A percentile compares a stretch with the other conserved stretches of the same genome.
These are phyloP conservation scores for Sporothrix luriei DNA, from an alignment of 2,329 filamentous ascomycete genomes.

Conservation along the genomic window DNA sequence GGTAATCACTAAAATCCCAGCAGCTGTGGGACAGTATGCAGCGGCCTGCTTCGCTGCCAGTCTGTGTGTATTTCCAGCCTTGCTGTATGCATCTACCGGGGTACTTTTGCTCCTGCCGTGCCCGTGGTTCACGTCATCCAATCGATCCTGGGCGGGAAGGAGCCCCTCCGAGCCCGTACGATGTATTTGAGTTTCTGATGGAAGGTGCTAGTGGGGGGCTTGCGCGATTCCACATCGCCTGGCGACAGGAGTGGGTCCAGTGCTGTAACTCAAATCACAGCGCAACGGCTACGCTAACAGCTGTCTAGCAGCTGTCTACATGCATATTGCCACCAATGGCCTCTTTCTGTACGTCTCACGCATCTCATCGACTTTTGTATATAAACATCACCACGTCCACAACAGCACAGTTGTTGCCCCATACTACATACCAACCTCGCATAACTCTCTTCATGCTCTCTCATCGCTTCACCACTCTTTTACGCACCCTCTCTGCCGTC, in stretches of 20 bases:
- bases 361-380: not conserved
- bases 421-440: not conserved
- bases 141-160: constrained; percentile 6
- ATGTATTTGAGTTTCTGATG: constrained; percentile 23
- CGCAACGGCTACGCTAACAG: not conserved
- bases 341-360: not conserved
- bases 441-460: constrained; percentile 51
- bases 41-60: not conserved
- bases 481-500: constrained; percentile 45
- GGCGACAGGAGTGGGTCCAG: not conserved
- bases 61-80: too few relatives aligned
- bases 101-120: not conserved
- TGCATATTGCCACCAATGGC: constrained; percentile 22
- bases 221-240: constrained; percentile 26
- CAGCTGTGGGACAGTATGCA: not conserved
- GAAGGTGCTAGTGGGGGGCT: constrained; percentile 16
- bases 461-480: constrained; percentile 51
- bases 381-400: constrained; percentile 15
- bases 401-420: not conserved
- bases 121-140: not conserved
- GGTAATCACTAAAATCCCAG: constrained; percentile 1
- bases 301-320: constrained; percentile 4
- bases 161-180: not conserved
- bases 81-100: constrained; percentile 15
- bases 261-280: constrained; percentile 26